Evolutionary conservation across 139 green algal genomes (phyloP).

Genomic region (Pleodorina starrii): DNA sequence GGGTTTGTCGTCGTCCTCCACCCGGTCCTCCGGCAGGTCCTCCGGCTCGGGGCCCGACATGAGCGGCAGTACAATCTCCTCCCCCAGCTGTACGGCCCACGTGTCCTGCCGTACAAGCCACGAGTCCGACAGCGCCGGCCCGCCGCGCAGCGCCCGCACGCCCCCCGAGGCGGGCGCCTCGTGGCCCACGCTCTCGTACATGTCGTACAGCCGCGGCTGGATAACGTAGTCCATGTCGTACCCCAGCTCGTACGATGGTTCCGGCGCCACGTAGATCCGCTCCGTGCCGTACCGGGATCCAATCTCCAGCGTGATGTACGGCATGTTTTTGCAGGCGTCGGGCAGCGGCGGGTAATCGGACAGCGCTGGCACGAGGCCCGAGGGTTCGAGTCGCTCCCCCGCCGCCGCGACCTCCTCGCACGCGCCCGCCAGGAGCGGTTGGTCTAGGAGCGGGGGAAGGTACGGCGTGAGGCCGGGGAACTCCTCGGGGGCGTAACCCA

Average conservation of each 20-base stretch:
- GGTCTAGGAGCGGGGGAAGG: conserved; percentile 66
- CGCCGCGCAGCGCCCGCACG: conserved; percentile 50
- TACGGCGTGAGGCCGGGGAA: conserved; percentile 72
- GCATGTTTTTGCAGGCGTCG: conserved; percentile 55
- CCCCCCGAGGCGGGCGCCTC: conserved; percentile 28
- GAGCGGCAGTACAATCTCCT: conserved; percentile 48
- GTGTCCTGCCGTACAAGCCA: conserved; percentile 61
- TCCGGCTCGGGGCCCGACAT: conserved; percentile 48
- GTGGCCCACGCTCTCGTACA: conserved; percentile 45
- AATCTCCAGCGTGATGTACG: conserved; percentile 61
- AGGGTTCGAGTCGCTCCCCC: conserved; percentile 6
- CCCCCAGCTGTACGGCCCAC: conserved; percentile 57
- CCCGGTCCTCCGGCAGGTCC: conserved; percentile 50
- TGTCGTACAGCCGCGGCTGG: conserved; percentile 50
- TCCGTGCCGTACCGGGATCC: conserved; percentile 59
- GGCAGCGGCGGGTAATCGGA: conserved; percentile 51
- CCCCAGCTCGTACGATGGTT: conserved; percentile 60
- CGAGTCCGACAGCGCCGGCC: conserved; percentile 20
- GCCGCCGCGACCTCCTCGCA: conserved; percentile 17
- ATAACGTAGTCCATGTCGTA: conserved; percentile 42
- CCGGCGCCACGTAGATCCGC: conserved; percentile 10
- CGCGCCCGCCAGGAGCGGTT: conserved; percentile 66
- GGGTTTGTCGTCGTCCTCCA: conserved; percentile 59
- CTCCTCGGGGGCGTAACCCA: conserved; percentile 68
- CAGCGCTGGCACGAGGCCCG: conserved; percentile 18